phyloP scores from a whole-genome alignment of 1,284 basidiomycete genomes.

The Gymnopus androsaceus region DNA sequence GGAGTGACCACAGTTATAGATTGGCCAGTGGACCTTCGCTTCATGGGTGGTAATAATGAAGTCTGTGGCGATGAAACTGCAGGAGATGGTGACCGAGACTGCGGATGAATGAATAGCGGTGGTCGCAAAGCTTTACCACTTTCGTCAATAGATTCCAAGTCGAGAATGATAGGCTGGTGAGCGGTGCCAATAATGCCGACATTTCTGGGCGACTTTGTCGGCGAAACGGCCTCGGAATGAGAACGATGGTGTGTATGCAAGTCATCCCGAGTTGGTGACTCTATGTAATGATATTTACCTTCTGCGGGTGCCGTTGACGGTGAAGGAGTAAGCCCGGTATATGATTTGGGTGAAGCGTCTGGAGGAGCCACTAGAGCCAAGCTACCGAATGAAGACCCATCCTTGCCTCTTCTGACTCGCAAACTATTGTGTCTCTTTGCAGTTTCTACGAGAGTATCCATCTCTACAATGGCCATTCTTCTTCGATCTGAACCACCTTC shows the following conservation, averaged over 20 bases:
- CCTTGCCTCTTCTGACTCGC: slow-evolving; percentile 45
- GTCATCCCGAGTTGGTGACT: slow-evolving; percentile 1
- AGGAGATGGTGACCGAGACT: slow-evolving; percentile 51
- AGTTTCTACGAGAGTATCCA: slow-evolving; percentile 26
- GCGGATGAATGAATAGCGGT: slow-evolving; percentile 55
- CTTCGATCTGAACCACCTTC: slow-evolving; percentile 64
- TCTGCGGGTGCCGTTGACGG: slow-evolving; percentile 47
- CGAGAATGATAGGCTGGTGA: slow-evolving; percentile 22
- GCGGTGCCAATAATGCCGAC: slow-evolving; percentile 56
- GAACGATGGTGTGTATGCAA: slow-evolving; percentile 43
- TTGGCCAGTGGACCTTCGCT: slow-evolving; percentile 25
- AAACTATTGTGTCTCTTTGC: slow-evolving; percentile 27
- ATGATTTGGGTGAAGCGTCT: slow-evolving; percentile 58
- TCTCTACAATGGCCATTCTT: slow-evolving; percentile 59
- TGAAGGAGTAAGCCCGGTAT: slow-evolving; percentile 52
- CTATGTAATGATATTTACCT: slow-evolving; percentile 6
- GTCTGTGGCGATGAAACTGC: slow-evolving; percentile 27
- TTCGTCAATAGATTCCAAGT: slow-evolving; percentile 15
- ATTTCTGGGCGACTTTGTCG: slow-evolving; percentile 47
- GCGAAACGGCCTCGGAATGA: slow-evolving; percentile 45
- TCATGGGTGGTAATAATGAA: slow-evolving; percentile 27
- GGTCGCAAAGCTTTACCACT: slow-evolving; percentile 24
- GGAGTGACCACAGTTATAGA: slow-evolving; percentile 46
- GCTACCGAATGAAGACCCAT: slow-evolving; percentile 49
- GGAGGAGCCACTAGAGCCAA: slow-evolving; percentile 69